A percentile compares a stretch with the other conserved stretches of the same genome.
phyloP scores from a whole-genome alignment of 495 filamentous ascomycete genomes.

The Chlorociboria aeruginascens region DNA sequence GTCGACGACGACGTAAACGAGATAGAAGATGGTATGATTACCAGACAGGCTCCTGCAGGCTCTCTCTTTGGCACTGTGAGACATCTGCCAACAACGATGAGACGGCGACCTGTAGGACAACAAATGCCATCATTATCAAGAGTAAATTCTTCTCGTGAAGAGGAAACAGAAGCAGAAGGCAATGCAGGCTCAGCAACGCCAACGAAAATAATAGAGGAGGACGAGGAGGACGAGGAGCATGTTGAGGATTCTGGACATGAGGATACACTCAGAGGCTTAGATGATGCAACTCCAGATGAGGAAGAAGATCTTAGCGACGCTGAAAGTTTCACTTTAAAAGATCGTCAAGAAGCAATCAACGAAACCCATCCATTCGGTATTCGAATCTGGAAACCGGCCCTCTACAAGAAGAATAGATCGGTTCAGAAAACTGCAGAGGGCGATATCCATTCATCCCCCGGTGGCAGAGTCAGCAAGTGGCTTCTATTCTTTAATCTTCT shows the following conservation, averaged over 20 bases:
- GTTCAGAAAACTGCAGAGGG: conserved; percentile 93
- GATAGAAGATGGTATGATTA: conserved; percentile 48
- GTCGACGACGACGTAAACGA: conserved; percentile 85
- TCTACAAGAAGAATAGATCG: conserved; percentile 96
- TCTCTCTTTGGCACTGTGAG: conserved; percentile 23
- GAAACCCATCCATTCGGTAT: conserved; percentile 98
- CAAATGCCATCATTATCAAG: conserved; percentile 39
- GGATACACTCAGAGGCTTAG: conserved; percentile 18
- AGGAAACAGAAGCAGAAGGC: conserved; percentile 31
- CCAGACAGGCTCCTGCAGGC: conserved; percentile 4
- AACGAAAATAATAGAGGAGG: too few relatives aligned
- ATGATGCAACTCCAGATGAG: conserved; percentile 17
- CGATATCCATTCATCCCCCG: conserved; percentile 93
- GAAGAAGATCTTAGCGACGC: conserved; percentile 56
- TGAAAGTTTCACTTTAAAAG: conserved; percentile 77
- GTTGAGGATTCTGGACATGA: conserved; percentile 18
- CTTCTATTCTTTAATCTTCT: conserved; percentile 76
- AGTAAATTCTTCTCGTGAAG: conserved; percentile 33
- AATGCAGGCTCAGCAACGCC: conserved; percentile 11
- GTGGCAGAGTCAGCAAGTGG: conserved; percentile 72
- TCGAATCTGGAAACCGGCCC: conserved; percentile 93
- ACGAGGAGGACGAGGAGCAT: conserved; percentile 13
- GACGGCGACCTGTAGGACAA: conserved; percentile 52
- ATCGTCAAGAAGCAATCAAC: conserved; percentile 96
- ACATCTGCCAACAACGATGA: conserved; percentile 53